These are phyloP conservation scores for Umbelopsis ramanniana DNA, from an alignment of 192 early-diverging fungal species.

Conservation along the genomic window DNA sequence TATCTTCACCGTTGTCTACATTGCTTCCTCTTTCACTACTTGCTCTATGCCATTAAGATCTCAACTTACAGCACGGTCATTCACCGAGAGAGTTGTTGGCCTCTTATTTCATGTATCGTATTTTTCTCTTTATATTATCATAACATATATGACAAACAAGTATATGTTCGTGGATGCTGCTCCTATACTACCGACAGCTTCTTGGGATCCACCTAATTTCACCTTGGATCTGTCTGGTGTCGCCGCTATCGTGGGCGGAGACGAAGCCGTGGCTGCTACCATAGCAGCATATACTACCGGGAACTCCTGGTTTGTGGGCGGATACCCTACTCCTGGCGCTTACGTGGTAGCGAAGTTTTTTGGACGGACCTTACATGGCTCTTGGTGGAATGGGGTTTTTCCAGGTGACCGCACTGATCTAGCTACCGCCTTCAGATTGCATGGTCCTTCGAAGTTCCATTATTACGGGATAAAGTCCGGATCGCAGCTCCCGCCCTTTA, in stretches of 20 bases:
- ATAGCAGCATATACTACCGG: background rate
- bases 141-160: background rate
- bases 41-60: too few relatives aligned
- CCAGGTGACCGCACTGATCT: background rate
- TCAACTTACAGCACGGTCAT: too few relatives aligned
- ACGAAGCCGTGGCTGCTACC: background rate
- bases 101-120: too few relatives aligned
- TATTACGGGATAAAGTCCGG: background rate
- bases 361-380: background rate
- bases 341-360: conserved; percentile 1
- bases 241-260: background rate
- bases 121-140: background rate
- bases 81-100: too few relatives aligned
- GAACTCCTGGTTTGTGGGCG: background rate
- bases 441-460: background rate
- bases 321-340: background rate
- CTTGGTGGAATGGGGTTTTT: background rate
- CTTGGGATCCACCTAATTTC: background rate
- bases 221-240: background rate
- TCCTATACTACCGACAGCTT: background rate
- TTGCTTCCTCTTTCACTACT: too few relatives aligned
- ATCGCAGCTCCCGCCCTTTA: background rate
- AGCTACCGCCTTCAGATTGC: background rate
- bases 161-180: background rate
- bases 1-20: too few relatives aligned